These are phyloP conservation scores for Tetragonia tetragonoides DNA, from an alignment of 148 eudicot genomes.

Conservation along the genomic window DNA sequence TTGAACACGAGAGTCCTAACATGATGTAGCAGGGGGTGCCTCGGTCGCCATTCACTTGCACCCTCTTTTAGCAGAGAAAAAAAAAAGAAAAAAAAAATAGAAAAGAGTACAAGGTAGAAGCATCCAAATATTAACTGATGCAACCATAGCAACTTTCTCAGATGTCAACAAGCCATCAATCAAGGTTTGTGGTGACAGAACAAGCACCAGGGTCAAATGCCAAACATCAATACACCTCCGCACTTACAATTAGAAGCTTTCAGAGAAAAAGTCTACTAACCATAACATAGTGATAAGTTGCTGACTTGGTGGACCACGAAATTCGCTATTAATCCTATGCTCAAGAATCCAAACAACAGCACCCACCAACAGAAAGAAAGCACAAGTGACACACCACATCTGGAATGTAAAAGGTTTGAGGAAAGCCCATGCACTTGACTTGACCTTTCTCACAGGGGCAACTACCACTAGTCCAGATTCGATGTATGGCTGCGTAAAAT, in stretches of 20 bases:
- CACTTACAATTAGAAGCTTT: conserved; percentile 1
- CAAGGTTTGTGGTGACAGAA: not conserved
- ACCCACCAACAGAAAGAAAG: conserved; percentile 61
- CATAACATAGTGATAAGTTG: conserved; percentile 66
- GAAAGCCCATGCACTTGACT: conserved; percentile 67
- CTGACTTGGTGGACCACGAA: conserved; percentile 77
- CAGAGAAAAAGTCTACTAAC: conserved; percentile 34
- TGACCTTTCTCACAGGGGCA: conserved; percentile 44
- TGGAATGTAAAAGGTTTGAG: conserved; percentile 59
- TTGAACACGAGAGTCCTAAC: too few relatives aligned
- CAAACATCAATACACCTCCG: not conserved
- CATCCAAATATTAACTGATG: not conserved
- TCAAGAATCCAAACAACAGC: conserved; percentile 77
- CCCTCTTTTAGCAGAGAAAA: too few relatives aligned
- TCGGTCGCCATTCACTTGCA: too few relatives aligned
- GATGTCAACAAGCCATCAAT: not conserved
- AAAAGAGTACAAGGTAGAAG: not conserved
- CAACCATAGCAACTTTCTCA: not conserved
- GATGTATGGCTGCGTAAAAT: conserved; percentile 74
- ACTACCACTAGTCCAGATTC: conserved; percentile 74
- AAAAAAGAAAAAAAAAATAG: too few relatives aligned
- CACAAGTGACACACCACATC: conserved; percentile 67
- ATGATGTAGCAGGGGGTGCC: too few relatives aligned
- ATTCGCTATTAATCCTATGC: conserved; percentile 66
- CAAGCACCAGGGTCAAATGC: not conserved